Base-by-base conservation (phyloP, 2,329 filamentous ascomycete species). In the Fusarium cicatricum region DNA sequence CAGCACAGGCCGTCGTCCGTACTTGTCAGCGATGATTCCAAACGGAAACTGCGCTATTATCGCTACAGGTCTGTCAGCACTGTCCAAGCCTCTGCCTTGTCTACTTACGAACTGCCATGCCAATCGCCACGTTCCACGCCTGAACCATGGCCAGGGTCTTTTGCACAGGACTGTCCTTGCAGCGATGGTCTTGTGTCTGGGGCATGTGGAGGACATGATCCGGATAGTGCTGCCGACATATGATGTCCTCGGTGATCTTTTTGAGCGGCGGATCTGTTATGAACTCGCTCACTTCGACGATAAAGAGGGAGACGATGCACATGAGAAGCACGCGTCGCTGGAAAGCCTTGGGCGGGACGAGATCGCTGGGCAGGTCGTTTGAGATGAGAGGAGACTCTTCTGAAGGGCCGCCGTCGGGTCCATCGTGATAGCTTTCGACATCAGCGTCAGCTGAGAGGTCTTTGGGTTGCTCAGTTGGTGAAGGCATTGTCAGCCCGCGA, bases 181-280 rank as follows among this genome's bases (percentile, higher is more conserved):
- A 86, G 6, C 75, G 71, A 38, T 72, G 66, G 51, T 83, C 80
- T 2, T 70, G 45, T 65, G 70, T 56, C 3, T 45, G 65, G 38
- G 55, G 46, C 39, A 58, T 62, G 28, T 60, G 61, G 1, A 76
- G 68, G 19, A 73, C 63, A 38, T 77, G 70, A 2, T 76, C 71
- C 5, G 80, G 77, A 59, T 79, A 81, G 56, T 79, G 75, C 14
- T 74, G 65, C 19, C 79, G 78, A 68, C 84, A 86, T 38, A 84
- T 77, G 39, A 85, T 77, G 45, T 77, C 75, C 66, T 87, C 84
- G 60, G 82, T 77, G 44, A 85, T 76, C 47, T 80, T 78, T 43
- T 78, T 80, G 38, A 72, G 66, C 1, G 83, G 80, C 4, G 81
- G 74, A 16, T 48, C 74, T 58, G 69, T 73, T 49, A 72, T 67